Evolutionary conservation across 1,284 basidiomycete species (phyloP), one percentile per base, ranked within the genome.

Genomic region (Malassezia caprae): DNA sequence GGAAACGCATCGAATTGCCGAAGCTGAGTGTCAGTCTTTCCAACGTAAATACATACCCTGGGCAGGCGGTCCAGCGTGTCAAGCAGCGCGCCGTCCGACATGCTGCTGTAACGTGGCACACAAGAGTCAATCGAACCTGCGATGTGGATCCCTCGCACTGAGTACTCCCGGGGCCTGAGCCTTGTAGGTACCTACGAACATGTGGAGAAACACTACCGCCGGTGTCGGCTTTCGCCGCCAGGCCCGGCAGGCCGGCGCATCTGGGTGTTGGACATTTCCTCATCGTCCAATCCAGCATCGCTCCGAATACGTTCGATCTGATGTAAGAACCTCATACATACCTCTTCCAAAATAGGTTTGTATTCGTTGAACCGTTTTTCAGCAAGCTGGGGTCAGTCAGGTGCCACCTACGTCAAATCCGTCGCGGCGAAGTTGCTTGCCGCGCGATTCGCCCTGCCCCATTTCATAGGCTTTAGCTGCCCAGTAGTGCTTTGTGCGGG

Each of bases 221-320:
- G 41, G 51, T 73, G 65, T 19, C 72, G 51, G 46, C 69, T 70
- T 19, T 73, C 74, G 45, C 69, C 69, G 26, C 70, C 69, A 12
- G 65, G 56, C 6, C 69, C 68, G 11, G 65, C 67, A 27, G 65
- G 78, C 1, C 80, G 48, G 21, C 51, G 55, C 30, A 39, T 28
- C 3, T 27, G 44, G 7, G 46, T 21, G 17, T 35, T 37, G 5
- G 17, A 80, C 23, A 87, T 84, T 59, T 90, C 89, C 8, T 86
- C 84, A 51, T 87, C 85, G 57, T 93, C 88, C 50, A 93, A 76
- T 2, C 88, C 90, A 0, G 90, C 88, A 64, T 89, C 87, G 13
- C 81, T 82, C 50, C 90, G 77, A 48, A 91, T 90, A 53, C 81
- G 83, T 69, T 90, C 88, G 6, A 93, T 85, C 75, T 63, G 43